Evolutionary conservation across 495 filamentous ascomycete genomes (phyloP).

Genomic region (Daldinia loculata): DNA sequence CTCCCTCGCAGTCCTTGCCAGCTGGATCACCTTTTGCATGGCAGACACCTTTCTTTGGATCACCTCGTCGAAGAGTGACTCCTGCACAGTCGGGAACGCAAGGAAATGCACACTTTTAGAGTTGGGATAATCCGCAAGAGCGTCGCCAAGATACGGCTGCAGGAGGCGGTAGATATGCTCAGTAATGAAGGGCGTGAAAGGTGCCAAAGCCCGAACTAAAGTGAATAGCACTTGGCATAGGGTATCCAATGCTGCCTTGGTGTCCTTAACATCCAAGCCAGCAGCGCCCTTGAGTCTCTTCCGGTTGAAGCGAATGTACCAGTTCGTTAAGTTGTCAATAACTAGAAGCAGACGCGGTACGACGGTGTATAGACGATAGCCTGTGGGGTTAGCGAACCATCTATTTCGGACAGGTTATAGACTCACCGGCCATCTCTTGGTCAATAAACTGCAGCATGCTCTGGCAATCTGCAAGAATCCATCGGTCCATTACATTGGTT

Average conservation of each 20-base stretch:
- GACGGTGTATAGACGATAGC: conserved; percentile 90
- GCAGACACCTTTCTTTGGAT: conserved; percentile 86
- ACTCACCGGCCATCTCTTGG: conserved; percentile 85
- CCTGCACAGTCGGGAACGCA: conserved; percentile 83
- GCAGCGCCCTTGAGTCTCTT: conserved; percentile 94
- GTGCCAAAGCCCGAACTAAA: conserved; percentile 83
- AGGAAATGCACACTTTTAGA: conserved; percentile 91
- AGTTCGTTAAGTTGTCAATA: conserved; percentile 97
- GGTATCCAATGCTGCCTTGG: conserved; percentile 88
- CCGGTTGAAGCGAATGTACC: conserved; percentile 99
- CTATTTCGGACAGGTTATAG: neutral
- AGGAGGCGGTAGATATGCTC: conserved; percentile 92
- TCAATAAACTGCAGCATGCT: conserved; percentile 93
- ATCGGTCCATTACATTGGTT: conserved; percentile 94
- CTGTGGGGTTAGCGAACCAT: conserved; percentile 46
- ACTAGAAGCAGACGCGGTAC: conserved; percentile 86
- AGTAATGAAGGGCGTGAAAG: conserved; percentile 95
- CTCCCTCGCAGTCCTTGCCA: conserved; percentile 85
- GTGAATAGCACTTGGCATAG: conserved; percentile 97
- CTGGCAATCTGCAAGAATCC: conserved; percentile 94
- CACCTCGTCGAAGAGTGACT: conserved; percentile 85
- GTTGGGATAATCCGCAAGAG: conserved; percentile 75
- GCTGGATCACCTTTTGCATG: conserved; percentile 96
- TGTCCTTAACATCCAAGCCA: conserved; percentile 76
- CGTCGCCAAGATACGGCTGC: conserved; percentile 66